A percentile compares a stretch with the other conserved stretches of the same genome.
Evolutionary conservation across 2,329 filamentous ascomycete species (phyloP).

Genomic region (Pseudonectria buxi): DNA sequence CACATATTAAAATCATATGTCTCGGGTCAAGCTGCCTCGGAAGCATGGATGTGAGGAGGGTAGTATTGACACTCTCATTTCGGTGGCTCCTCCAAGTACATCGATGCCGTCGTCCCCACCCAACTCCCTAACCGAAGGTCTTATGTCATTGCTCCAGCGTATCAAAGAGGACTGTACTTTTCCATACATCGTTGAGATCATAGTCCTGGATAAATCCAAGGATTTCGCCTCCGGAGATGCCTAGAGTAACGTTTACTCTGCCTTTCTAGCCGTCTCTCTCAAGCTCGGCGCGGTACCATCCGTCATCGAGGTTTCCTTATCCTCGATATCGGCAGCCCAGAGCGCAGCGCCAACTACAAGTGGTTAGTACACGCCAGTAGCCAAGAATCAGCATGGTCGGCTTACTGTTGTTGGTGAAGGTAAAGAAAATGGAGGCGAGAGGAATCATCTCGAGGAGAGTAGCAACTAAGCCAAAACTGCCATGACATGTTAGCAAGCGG

Average conservation of each 20-base stretch:
- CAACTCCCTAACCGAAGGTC: too few relatives aligned
- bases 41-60: neutral
- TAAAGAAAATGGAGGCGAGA: slow-evolving; percentile 72
- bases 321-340: slow-evolving; percentile 86
- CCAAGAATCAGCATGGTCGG: neutral
- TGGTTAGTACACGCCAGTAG: slow-evolving; percentile 8
- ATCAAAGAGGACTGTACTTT: too few relatives aligned
- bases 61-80: neutral
- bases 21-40: slow-evolving; percentile 1
- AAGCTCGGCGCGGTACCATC: slow-evolving; percentile 44
- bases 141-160: too few relatives aligned
- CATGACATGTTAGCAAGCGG: slow-evolving; percentile 6
- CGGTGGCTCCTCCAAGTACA: neutral
- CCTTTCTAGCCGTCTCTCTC: slow-evolving; percentile 42
- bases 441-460: slow-evolving; percentile 82
- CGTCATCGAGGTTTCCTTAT: slow-evolving; percentile 42
- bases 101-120: too few relatives aligned
- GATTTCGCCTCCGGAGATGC: neutral
- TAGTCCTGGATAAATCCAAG: too few relatives aligned
- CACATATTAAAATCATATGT: neutral
- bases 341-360: slow-evolving; percentile 72
- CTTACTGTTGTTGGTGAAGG: slow-evolving; percentile 77
- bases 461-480: slow-evolving; percentile 66
- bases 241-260: slow-evolving; percentile 29
- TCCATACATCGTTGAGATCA: too few relatives aligned